Conservation (phyloP, 306 rosid species). For the Pachyrhizus erosus region DNA sequence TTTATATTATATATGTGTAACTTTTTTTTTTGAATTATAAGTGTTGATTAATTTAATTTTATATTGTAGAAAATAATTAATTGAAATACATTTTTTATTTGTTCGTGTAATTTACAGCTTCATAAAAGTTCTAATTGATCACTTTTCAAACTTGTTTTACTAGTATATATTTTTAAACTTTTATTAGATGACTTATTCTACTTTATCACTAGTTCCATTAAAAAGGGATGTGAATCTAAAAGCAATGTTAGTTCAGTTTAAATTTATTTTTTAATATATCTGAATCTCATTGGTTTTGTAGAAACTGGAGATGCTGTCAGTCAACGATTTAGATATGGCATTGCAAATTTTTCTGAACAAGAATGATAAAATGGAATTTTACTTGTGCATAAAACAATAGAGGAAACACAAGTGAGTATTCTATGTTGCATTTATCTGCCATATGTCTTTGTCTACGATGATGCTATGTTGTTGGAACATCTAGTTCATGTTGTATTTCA, state of each 20-base stretch:
- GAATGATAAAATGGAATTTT: constrained; percentile 94
- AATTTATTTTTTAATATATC: constrained; percentile 23
- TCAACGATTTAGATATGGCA: constrained; percentile 93
- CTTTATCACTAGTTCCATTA: constrained; percentile 20
- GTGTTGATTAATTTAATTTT: too few species aligned
- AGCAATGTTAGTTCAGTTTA: background rate
- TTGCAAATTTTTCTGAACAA: constrained; percentile 87
- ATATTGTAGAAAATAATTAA: too few species aligned
- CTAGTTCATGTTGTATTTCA: too few species aligned
- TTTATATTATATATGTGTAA: too few species aligned
- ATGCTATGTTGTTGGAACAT: too few species aligned
- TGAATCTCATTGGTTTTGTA: constrained; percentile 62
- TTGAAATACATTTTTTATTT: constrained; percentile 23
- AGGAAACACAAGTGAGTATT: constrained; percentile 89
- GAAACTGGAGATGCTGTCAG: constrained; percentile 99
- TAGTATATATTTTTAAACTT: constrained; percentile 13
- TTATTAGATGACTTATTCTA: constrained; percentile 6
- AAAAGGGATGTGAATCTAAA: constrained; percentile 33
- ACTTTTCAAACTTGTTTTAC: constrained; percentile 20
- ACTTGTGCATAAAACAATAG: constrained; percentile 76
- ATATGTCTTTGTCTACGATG: constrained; percentile 13
- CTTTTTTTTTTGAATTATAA: too few species aligned
- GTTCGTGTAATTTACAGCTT: constrained; percentile 10
- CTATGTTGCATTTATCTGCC: constrained; percentile 29
- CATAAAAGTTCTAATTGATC: background rate